These are phyloP conservation scores for Globisporangium orthogonon DNA, from an alignment of 352 stramenopile species.

Conservation along the genomic window DNA sequence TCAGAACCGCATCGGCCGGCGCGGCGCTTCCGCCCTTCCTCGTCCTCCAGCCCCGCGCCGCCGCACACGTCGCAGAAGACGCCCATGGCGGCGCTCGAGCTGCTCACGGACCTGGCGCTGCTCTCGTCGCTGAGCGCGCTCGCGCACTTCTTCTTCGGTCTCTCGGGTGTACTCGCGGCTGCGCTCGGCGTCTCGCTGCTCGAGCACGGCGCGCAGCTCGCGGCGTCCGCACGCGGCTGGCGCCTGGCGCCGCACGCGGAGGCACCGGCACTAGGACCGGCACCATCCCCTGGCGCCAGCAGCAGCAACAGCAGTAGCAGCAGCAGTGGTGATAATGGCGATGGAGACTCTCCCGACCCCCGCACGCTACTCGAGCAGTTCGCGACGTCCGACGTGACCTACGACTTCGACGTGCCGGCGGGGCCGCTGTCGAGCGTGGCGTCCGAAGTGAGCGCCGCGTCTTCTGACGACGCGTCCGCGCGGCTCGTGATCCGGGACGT, in stretches of 20 bases:
- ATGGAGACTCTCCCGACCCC: background rate
- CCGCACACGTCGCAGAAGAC: background rate
- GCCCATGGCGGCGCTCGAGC: constrained; percentile 16
- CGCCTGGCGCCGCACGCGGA: background rate
- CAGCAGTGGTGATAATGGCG: too few relatives aligned
- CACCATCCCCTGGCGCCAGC: background rate
- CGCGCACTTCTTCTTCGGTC: constrained; percentile 59
- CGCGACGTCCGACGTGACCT: background rate
- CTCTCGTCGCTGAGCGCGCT: constrained; percentile 46
- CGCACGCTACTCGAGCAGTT: constrained; percentile 9
- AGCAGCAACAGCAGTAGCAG: background rate
- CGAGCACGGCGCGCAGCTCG: constrained; percentile 28
- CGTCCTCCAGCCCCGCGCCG: too few relatives aligned
- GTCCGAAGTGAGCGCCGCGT: background rate
- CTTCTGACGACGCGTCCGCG: constrained; percentile 5
- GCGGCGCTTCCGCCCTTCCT: too few relatives aligned
- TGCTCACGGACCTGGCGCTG: constrained; percentile 53
- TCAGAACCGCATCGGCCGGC: too few relatives aligned
- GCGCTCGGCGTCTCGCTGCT: constrained; percentile 30
- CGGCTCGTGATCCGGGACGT: constrained; percentile 37
- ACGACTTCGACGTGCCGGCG: background rate
- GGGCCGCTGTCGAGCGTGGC: background rate
- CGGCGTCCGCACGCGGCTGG: background rate
- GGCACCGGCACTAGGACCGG: too few relatives aligned
- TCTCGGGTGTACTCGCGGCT: constrained; percentile 38